A percentile compares a stretch with the other conserved stretches of the same genome.
phyloP scores from a whole-genome alignment of 352 stramenopile genomes.

The Albugo candida region DNA sequence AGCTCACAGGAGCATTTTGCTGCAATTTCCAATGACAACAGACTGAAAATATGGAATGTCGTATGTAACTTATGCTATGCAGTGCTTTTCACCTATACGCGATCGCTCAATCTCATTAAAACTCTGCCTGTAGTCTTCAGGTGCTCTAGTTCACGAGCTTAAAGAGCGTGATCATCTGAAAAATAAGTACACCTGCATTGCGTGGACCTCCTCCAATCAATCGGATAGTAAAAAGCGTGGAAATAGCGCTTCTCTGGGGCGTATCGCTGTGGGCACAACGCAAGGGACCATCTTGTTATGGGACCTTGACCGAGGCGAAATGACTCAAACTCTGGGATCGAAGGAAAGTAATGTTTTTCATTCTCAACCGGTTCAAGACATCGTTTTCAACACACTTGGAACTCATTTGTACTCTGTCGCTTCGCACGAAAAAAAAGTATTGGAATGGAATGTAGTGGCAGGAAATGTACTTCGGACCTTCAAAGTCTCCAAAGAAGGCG shows the following conservation, averaged over 20 bases:
- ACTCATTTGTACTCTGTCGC: conserved; percentile 35
- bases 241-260: conserved; percentile 12
- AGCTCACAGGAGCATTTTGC: conserved; percentile 57
- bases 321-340: conserved; percentile 31
- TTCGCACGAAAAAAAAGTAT: conserved; percentile 50
- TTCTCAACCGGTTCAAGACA: conserved; percentile 23
- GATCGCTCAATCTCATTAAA: background rate
- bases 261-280: conserved; percentile 55
- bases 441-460: conserved; percentile 53
- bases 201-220: conserved; percentile 32
- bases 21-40: conserved; percentile 60
- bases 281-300: conserved; percentile 43
- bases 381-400: conserved; percentile 54
- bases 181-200: conserved; percentile 62
- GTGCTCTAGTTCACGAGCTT: conserved; percentile 46
- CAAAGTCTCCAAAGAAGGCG: conserved; percentile 27
- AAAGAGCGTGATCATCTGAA: conserved; percentile 69
- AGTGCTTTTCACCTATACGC: too few species aligned
- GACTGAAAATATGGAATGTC: conserved; percentile 69
- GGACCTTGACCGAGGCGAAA: conserved; percentile 46
- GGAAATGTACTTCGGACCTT: conserved; percentile 40
- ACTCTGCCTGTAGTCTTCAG: conserved; percentile 15
- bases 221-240: conserved; percentile 13
- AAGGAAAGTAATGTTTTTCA: conserved; percentile 12
- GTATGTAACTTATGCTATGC: conserved; percentile 11